These are phyloP conservation scores for Sicyos edulis DNA, from an alignment of 306 rosid species.

Conservation along the genomic window DNA sequence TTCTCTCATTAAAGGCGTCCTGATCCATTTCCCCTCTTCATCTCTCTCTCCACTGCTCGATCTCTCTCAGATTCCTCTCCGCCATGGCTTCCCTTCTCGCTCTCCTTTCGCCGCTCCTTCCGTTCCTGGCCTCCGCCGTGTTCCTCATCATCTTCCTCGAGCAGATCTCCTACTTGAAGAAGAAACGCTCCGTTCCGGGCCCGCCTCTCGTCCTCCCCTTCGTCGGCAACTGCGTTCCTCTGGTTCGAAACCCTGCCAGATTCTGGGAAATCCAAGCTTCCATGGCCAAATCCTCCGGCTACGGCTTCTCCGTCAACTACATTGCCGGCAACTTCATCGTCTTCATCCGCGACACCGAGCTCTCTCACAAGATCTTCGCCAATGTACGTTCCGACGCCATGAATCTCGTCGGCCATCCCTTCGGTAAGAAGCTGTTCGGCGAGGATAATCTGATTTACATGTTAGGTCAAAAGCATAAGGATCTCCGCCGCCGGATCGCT, in stretches of 20 bases:
- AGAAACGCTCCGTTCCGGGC: constrained; percentile 52
- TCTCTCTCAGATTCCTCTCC: not conserved
- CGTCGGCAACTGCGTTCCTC: constrained; percentile 59
- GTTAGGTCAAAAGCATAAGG: constrained; percentile 76
- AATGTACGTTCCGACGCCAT: constrained; percentile 79
- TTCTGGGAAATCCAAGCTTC: constrained; percentile 74
- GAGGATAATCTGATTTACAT: constrained; percentile 80
- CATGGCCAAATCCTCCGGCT: constrained; percentile 37
- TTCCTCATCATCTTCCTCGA: constrained; percentile 43
- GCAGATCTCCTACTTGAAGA: constrained; percentile 56
- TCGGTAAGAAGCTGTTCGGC: constrained; percentile 84
- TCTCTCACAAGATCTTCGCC: constrained; percentile 70
- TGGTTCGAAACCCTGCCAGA: constrained; percentile 49
- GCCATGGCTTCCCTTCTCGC: not conserved
- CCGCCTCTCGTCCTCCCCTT: constrained; percentile 57
- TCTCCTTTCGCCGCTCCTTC: constrained; percentile 21
- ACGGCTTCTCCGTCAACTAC: constrained; percentile 66
- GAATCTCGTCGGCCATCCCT: constrained; percentile 74
- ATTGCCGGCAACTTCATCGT: constrained; percentile 63
- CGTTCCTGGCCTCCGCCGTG: constrained; percentile 34
- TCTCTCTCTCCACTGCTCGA: not conserved
- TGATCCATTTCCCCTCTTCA: not conserved
- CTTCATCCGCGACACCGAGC: constrained; percentile 68
- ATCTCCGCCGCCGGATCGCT: constrained; percentile 77
- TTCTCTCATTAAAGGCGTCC: not conserved